phyloP scores from a whole-genome alignment of 768 basidiomycete genomes.

The Serendipita sp. region DNA sequence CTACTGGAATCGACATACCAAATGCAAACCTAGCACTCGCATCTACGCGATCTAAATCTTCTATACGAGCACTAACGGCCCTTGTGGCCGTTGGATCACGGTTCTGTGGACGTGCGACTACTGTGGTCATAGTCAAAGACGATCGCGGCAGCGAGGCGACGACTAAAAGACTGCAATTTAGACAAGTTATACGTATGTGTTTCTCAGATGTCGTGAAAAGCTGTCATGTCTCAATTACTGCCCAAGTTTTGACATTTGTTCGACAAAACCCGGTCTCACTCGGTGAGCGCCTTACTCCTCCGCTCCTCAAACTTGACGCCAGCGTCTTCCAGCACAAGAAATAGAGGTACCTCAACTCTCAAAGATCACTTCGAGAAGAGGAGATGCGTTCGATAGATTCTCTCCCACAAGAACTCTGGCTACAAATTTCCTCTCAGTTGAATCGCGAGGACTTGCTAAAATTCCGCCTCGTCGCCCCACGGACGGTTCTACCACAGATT shows the following conservation, averaged over 20 bases:
- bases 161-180: neutral
- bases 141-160: neutral
- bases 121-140: neutral
- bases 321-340: neutral
- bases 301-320: neutral
- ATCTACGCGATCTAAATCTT: constrained; percentile 52
- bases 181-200: neutral
- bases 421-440: neutral
- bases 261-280: too few species aligned
- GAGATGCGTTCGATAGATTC: neutral
- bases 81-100: neutral
- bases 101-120: neutral
- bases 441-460: neutral
- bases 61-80: constrained; percentile 21
- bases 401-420: neutral
- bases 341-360: too few species aligned
- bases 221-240: too few species aligned
- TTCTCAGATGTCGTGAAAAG: too few species aligned
- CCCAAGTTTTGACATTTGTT: too few species aligned
- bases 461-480: neutral
- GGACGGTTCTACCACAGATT: neutral
- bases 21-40: constrained; percentile 60
- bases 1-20: constrained; percentile 21
- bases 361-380: too few species aligned
- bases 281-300: neutral